Conservation (phyloP, 164 flowering plant species). For the Aristolochia contorta region DNA sequence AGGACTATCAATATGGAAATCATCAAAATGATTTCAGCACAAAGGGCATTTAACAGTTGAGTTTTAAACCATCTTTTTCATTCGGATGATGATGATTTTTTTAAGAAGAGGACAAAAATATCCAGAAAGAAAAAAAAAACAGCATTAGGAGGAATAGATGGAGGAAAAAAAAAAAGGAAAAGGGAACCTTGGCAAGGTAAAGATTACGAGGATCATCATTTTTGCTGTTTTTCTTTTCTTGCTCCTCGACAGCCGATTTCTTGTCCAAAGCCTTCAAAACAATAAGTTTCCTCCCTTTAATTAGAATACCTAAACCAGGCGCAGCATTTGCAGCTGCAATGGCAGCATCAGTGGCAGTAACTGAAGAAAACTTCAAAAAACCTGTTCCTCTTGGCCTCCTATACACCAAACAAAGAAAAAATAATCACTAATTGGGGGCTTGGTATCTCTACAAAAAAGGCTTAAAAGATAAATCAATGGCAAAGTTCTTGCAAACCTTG, state of each 20-base stretch:
- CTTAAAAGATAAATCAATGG: background rate
- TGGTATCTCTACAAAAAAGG: background rate
- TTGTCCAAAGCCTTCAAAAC: constrained; percentile 85
- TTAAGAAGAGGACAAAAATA: background rate
- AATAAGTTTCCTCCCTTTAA: constrained; percentile 70
- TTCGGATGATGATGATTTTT: background rate
- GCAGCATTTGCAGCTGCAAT: constrained; percentile 51
- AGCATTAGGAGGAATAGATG: background rate
- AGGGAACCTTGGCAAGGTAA: constrained; percentile 66
- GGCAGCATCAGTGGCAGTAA: constrained; percentile 59
- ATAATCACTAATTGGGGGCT: background rate
- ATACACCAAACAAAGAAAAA: constrained; percentile 6
- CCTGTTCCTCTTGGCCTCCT: constrained; percentile 96
- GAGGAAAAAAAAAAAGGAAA: background rate
- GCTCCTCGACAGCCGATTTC: constrained; percentile 61
- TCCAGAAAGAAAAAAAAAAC: background rate
- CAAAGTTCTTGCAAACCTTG: constrained; percentile 12
- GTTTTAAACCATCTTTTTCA: background rate
- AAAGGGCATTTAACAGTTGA: background rate
- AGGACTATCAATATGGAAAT: background rate
- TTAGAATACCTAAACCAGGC: constrained; percentile 54
- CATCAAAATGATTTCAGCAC: background rate
- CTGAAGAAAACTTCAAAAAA: constrained; percentile 68
- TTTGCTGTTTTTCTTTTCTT: constrained; percentile 50
- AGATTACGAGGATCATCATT: constrained; percentile 74